phyloP scores from a whole-genome alignment of 2,329 filamentous ascomycete genomes.

The Aspergillus amoenus region DNA sequence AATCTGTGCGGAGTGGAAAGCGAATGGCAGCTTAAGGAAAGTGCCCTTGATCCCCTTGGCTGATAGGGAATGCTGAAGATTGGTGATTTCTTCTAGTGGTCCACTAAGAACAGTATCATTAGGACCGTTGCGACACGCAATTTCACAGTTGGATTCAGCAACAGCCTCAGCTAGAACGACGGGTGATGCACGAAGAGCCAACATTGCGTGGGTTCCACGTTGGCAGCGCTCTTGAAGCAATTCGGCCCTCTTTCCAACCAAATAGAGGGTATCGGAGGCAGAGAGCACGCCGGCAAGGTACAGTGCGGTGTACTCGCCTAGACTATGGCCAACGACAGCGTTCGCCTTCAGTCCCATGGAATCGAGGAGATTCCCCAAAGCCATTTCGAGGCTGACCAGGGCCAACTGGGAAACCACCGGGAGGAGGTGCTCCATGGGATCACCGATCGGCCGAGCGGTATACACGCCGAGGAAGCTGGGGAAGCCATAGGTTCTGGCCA shows the following conservation, averaged over 20 bases:
- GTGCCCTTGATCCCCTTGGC: slow-evolving; percentile 59
- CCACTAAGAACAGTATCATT: slow-evolving; percentile 70
- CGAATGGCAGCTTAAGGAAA: slow-evolving; percentile 63
- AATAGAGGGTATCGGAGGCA: slow-evolving; percentile 50
- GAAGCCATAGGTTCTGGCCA: slow-evolving; percentile 34
- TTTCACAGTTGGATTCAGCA: not conserved
- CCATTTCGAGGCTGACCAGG: slow-evolving; percentile 43
- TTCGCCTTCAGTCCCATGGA: slow-evolving; percentile 39
- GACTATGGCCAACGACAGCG: slow-evolving; percentile 43
- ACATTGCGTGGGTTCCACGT: slow-evolving; percentile 65
- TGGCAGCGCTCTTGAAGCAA: slow-evolving; percentile 66
- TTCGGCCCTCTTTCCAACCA: slow-evolving; percentile 68
- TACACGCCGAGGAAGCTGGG: slow-evolving; percentile 30
- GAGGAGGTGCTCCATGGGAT: slow-evolving; percentile 26
- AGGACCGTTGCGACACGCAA: slow-evolving; percentile 74
- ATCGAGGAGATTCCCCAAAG: slow-evolving; percentile 36
- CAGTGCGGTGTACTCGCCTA: slow-evolving; percentile 40
- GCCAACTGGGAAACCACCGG: slow-evolving; percentile 25
- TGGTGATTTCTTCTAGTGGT: slow-evolving; percentile 59
- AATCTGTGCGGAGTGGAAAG: slow-evolving; percentile 39
- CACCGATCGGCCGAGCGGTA: slow-evolving; percentile 27
- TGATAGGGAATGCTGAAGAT: slow-evolving; percentile 51
- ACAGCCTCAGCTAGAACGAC: slow-evolving; percentile 40
- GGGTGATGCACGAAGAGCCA: slow-evolving; percentile 51
- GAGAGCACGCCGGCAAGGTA: slow-evolving; percentile 34